phyloP scores from a whole-genome alignment of 2,329 filamentous ascomycete species.

The Penicillium sp. region DNA sequence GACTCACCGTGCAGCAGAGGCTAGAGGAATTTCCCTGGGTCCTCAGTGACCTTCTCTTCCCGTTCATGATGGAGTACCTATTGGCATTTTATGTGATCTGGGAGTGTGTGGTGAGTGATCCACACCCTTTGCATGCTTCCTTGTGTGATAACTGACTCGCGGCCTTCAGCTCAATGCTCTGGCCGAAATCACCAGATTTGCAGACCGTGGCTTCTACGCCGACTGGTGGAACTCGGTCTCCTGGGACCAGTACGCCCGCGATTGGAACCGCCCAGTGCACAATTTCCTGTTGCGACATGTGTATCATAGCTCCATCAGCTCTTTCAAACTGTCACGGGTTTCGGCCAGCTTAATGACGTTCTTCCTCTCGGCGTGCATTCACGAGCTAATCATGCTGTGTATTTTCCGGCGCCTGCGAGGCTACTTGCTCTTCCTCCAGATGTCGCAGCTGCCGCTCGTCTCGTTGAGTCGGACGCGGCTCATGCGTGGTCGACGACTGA shows the following conservation, averaged over 20 bases:
- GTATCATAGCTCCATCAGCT: conserved; percentile 73
- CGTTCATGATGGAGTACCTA: conserved; percentile 75
- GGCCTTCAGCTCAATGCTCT: conserved; percentile 61
- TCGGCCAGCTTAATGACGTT: conserved; percentile 75
- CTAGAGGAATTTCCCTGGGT: conserved; percentile 71
- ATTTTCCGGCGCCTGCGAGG: conserved; percentile 55
- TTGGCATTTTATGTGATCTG: conserved; percentile 80
- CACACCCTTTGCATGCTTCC: background rate
- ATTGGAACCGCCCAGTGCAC: conserved; percentile 81
- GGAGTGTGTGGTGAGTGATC: conserved; percentile 55
- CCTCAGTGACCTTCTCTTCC: conserved; percentile 72
- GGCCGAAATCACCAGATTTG: conserved; percentile 73
- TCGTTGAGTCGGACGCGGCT: conserved; percentile 64
- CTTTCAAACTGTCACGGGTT: conserved; percentile 66
- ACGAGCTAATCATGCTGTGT: conserved; percentile 78
- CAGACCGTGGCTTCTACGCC: conserved; percentile 65
- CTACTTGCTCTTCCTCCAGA: conserved; percentile 56
- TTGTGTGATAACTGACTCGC: background rate
- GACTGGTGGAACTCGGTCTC: conserved; percentile 55
- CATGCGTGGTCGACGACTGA: conserved; percentile 57
- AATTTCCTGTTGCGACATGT: conserved; percentile 76
- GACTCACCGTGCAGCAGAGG: conserved; percentile 59
- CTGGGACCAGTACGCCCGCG: conserved; percentile 67
- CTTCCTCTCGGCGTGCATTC: conserved; percentile 66
- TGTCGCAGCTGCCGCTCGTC: conserved; percentile 71